Base-by-base conservation (phyloP, 768 basidiomycete genomes). In the Phaeolepiota aurea region DNA sequence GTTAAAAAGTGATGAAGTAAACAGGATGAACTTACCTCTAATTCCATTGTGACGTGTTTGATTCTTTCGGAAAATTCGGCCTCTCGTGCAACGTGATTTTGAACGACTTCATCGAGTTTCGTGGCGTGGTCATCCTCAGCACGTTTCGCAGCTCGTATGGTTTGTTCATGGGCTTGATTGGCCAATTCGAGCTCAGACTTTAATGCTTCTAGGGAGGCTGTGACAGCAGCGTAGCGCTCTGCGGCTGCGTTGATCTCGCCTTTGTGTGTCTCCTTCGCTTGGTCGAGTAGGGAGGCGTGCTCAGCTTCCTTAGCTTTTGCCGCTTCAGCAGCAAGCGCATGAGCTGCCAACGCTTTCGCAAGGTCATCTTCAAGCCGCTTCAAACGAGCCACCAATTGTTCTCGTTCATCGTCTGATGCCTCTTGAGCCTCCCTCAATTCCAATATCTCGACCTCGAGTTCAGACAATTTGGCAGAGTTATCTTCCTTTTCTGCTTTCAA, bases 381-480 rank as follows among this genome's bases (percentile, higher is more conserved):
- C 20, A 84, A 62, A 34, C 61, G 71, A 9, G 62, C 56, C 28
- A 71, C 51, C 9, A 69, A 56, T 44, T 64, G 62, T 34, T 61
- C 64, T 37, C 70, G 74, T 20, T 71, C 71, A 41, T 87, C 86
- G 50, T 83, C 79, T 4, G 70, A 63, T 14, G 58, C 58, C 48
- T 89, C 87, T 45, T 76, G 74, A 31, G 65, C 65, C 54, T 91
- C 87, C 56, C 72, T 85, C 44, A 82, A 52, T 60, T 90, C 87
- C 43, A 89, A 58, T 31, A 88, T 71, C 54, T 90, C 86, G 37
- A 91, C 63, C 62, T 91, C 88, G 18, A 88, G 66, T 51, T 91
- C 87, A 0, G 84, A 86, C 3, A 89, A 64, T 58, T 79, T 87
- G 52, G 63, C 66, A 5, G 79, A 73, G 31, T 64, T 77, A 43